phyloP scores from a whole-genome alignment of 2,329 filamentous ascomycete genomes.

The Nemania sp. region DNA sequence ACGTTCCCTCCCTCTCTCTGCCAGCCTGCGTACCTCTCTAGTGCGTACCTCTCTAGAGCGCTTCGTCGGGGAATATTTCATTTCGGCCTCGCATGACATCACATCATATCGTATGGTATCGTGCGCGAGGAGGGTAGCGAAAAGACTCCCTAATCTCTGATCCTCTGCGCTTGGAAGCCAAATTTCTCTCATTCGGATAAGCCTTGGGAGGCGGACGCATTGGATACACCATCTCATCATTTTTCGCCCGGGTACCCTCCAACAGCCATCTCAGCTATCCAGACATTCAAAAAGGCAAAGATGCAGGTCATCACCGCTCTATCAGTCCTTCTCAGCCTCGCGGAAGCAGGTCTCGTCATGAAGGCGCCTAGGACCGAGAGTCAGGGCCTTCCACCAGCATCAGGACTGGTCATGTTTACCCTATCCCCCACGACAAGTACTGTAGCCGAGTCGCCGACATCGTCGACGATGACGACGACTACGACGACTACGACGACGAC shows the following conservation, averaged over 20 bases:
- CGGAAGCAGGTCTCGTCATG: constrained; percentile 12
- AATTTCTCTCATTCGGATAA: background rate
- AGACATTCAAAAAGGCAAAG: background rate
- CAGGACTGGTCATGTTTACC: background rate
- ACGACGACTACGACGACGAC: background rate
- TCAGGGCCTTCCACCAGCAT: background rate
- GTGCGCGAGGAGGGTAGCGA: too few relatives aligned
- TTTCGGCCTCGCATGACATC: background rate
- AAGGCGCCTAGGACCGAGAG: constrained; percentile 13
- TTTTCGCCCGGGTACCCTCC: background rate
- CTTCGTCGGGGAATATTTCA: background rate
- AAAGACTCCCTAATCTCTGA: too few relatives aligned
- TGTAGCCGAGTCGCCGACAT: background rate
- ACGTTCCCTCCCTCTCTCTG: background rate
- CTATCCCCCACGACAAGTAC: background rate
- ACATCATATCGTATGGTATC: too few relatives aligned
- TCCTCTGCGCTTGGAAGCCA: background rate
- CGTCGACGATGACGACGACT: background rate
- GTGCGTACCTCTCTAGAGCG: too few relatives aligned
- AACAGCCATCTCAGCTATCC: background rate
- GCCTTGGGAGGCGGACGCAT: background rate
- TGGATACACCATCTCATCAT: background rate
- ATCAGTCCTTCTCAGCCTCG: background rate
- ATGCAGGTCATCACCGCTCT: constrained; percentile 9
- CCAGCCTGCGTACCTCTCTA: background rate